Conservation (phyloP, 805 yeast genomes). For the Clavispora carvajalis region DNA sequence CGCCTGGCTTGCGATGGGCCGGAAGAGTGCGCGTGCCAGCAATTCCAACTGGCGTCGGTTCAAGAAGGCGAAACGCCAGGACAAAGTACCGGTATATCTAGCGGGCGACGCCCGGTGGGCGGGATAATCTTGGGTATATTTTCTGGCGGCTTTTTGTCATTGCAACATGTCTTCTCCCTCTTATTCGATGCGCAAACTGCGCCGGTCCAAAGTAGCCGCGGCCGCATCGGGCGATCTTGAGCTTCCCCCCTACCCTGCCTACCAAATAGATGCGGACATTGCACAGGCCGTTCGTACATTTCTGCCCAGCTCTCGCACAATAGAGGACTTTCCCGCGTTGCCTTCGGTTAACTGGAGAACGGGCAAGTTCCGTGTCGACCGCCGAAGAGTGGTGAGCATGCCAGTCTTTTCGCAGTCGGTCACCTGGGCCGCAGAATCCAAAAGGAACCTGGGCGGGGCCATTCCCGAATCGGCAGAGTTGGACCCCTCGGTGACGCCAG, state of each 20-base stretch:
- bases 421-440: background rate
- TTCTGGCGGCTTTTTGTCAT: background rate
- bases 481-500: no score
- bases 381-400: constrained; percentile 20
- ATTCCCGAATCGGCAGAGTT: background rate
- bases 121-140: background rate
- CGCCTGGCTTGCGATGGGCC: background rate
- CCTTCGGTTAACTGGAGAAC: constrained; percentile 19
- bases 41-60: background rate
- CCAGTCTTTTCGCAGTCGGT: constrained; percentile 10
- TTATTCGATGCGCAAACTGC: background rate
- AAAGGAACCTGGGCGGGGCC: background rate
- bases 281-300: constrained; percentile 23
- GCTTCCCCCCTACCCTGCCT: constrained; percentile 3
- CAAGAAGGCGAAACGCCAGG: background rate
- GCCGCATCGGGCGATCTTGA: background rate
- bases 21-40: background rate
- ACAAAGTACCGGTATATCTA: background rate
- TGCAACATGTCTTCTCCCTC: background rate
- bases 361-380: constrained; percentile 12
- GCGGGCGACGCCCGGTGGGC: background rate
- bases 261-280: constrained; percentile 18
- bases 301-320: constrained; percentile 20
- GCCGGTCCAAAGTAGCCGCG: background rate
- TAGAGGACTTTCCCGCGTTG: constrained; percentile 26